These are phyloP conservation scores for Elongisporangium prolatum DNA, from an alignment of 352 stramenopile species.

Conservation along the genomic window DNA sequence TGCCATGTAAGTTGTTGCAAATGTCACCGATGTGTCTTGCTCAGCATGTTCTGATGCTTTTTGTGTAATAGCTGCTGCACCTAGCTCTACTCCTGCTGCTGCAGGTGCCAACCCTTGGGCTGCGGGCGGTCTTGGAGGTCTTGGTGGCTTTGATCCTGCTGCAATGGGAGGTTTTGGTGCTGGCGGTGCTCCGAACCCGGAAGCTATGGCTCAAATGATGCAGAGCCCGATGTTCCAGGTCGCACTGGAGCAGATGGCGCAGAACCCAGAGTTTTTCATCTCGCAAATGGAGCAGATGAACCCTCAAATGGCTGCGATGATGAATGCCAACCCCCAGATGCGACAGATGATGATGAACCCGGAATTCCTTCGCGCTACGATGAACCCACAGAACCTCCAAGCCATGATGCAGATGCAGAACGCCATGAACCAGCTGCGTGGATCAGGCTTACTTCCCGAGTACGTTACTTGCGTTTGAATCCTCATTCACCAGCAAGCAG, in stretches of 20 bases:
- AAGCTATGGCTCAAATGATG: constrained; percentile 83
- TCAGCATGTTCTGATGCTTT: not conserved
- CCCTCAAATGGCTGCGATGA: constrained; percentile 82
- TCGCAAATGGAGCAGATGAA: constrained; percentile 87
- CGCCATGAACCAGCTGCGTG: constrained; percentile 81
- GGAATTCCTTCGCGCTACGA: constrained; percentile 76
- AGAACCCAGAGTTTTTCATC: constrained; percentile 76
- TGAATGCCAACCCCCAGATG: constrained; percentile 87
- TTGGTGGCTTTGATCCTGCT: constrained; percentile 11
- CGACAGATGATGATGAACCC: constrained; percentile 89
- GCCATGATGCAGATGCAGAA: constrained; percentile 90
- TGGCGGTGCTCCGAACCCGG: constrained; percentile 35
- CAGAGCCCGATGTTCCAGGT: constrained; percentile 86
- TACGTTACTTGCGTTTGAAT: constrained; percentile 16
- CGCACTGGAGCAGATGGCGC: constrained; percentile 77
- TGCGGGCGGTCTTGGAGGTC: constrained; percentile 18
- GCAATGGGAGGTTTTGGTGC: constrained; percentile 5
- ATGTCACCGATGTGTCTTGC: not conserved
- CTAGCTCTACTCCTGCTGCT: constrained; percentile 8
- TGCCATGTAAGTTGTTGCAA: constrained; percentile 3
- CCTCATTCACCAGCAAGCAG: not conserved
- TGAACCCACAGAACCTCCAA: constrained; percentile 89
- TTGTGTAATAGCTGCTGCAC: not conserved
- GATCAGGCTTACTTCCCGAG: constrained; percentile 62
- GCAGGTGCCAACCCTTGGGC: constrained; percentile 70